Conservation (phyloP, 148 eudicot genomes). For the Rhododendron henanense region DNA sequence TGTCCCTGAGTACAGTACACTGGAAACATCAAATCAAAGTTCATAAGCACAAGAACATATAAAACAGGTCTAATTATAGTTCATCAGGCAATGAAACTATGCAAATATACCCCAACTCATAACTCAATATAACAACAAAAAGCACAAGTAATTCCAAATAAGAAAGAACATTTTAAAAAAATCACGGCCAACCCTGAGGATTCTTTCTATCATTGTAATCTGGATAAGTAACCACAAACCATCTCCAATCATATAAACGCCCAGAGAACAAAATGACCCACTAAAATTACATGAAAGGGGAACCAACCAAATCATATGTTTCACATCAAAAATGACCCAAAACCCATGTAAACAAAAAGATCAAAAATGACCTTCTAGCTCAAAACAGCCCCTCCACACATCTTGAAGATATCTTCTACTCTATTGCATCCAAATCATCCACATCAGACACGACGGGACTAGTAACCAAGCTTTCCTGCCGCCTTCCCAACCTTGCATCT, state of each 20-base stretch:
- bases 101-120: not conserved
- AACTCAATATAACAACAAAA: not conserved
- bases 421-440: not conserved
- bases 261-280: not conserved
- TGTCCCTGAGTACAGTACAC: slow-evolving; percentile 93
- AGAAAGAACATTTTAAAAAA: not conserved
- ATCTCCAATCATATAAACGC: not conserved
- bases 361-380: not conserved
- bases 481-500: not conserved
- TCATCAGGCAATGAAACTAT: not conserved
- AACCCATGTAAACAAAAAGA: not conserved
- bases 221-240: not conserved
- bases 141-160: not conserved
- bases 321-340: no score
- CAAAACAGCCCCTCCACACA: not conserved
- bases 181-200: not conserved
- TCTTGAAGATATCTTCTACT: not conserved
- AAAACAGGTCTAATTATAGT: slow-evolving; percentile 1
- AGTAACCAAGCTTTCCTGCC: not conserved
- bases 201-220: not conserved
- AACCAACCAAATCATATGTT: not conserved
- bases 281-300: not conserved
- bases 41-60: slow-evolving; percentile 46
- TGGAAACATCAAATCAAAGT: slow-evolving; percentile 78
- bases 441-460: not conserved